Evolutionary conservation across 345 rosid species (phyloP), one percentile per base, ranked within the genome.

Genomic region (Kandelia obovata): DNA sequence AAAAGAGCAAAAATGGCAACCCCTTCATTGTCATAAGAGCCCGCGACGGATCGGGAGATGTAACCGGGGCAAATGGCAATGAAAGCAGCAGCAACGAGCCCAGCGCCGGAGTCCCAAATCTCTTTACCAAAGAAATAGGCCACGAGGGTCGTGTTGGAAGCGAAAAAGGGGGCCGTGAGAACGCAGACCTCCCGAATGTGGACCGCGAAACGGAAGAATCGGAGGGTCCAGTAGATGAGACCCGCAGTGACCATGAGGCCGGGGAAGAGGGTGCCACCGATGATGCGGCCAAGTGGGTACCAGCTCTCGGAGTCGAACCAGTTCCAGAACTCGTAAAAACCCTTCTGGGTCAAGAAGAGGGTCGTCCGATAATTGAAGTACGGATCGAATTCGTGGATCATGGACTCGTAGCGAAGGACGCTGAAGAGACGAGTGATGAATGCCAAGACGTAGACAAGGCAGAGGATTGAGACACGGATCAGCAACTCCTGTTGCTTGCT

Each of bases 311-410:
- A 88, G 43, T 94, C 97, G 71, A 94, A 94, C 98, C 98, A 94
- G 82, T 94, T 94, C 98, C 98, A 94, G 71, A 94, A 94, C 66
- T 94, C 97, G 76, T 89, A 89, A 63, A 94, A 94, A 5, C 99
- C 99, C 53, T 95, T 88, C 73, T 87, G 66, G 0, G 98, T 92
- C 30, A 90, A 73, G 83, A 67, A 92, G 6, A 90, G 90, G 0
- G 98, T 92, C 17, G 96, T 90, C 6, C 99, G 84, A 73, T 94
- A 91, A 73, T 94, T 94, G 83, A 94, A 94, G 75, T 94, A 94
- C 1, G 99, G 99, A 66, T 94, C 99, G 66, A 94, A 94, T 67
- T 94, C 99, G 72, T 94, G 99, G 87, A 92, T 92, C 98, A 92
- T 90, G 21, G 98, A 92, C 80, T 92, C 98, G 63, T 92, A 92